Conservation (phyloP, 2,329 filamentous ascomycete species). For the Gnomoniopsis smithogilvyi region DNA sequence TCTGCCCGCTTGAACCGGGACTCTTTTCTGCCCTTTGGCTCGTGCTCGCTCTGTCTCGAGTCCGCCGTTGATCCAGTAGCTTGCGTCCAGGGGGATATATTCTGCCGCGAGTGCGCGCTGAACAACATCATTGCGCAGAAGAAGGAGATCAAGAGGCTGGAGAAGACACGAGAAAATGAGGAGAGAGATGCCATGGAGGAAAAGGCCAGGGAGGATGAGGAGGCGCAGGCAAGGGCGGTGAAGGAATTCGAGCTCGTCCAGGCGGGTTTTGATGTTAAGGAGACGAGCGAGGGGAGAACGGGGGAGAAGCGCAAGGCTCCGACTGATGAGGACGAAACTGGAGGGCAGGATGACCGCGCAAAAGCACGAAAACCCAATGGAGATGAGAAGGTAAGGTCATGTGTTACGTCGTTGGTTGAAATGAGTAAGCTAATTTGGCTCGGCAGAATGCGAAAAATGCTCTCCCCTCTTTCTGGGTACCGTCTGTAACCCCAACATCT, state of each 20-base stretch:
- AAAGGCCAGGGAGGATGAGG: conserved; percentile 59
- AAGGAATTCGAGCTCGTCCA: conserved; percentile 83
- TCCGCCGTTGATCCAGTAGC: conserved; percentile 78
- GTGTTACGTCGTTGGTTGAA: not conserved
- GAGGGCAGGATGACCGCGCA: conserved; percentile 66
- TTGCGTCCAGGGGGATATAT: conserved; percentile 81
- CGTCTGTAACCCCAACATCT: conserved; percentile 71
- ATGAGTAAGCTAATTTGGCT: conserved; percentile 3
- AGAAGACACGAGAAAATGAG: conserved; percentile 61
- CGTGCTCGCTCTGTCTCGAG: conserved; percentile 83
- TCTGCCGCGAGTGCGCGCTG: conserved; percentile 92
- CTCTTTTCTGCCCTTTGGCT: conserved; percentile 87
- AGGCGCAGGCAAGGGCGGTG: conserved; percentile 68
- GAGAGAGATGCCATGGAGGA: conserved; percentile 61
- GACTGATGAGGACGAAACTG: conserved; percentile 73
- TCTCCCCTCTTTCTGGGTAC: conserved; percentile 90
- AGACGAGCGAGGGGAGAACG: conserved; percentile 28
- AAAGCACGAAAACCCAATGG: conserved; percentile 69
- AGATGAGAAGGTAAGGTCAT: conserved; percentile 59
- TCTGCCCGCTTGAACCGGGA: conserved; percentile 84
- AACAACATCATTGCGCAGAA: conserved; percentile 87
- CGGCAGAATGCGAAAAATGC: conserved; percentile 58
- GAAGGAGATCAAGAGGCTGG: conserved; percentile 82
- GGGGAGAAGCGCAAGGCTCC: conserved; percentile 73
- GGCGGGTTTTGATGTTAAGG: conserved; percentile 55